Percentiles rank a stretch among this genome's conserved stretches.
These are phyloP conservation scores for Kazachstania sp. DNA, from an alignment of 1,139 yeast genomes.

Conservation along the genomic window DNA sequence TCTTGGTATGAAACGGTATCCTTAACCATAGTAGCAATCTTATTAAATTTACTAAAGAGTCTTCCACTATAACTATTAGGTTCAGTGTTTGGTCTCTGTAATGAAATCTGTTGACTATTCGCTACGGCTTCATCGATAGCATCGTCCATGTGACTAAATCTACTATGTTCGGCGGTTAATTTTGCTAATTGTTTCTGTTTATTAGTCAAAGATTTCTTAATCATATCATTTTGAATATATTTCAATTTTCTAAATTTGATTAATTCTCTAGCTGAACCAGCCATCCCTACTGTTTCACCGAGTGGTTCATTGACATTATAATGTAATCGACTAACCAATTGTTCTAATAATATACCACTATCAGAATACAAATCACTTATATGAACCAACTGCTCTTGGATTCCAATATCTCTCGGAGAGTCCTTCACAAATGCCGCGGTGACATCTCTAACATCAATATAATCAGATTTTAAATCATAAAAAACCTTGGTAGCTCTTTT, in stretches of 20 bases:
- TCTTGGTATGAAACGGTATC: constrained; percentile 31
- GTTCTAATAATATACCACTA: constrained; percentile 56
- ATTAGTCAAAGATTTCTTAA: constrained; percentile 27
- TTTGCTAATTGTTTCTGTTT: constrained; percentile 26
- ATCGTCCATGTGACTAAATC: constrained; percentile 27
- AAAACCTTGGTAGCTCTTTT: constrained; percentile 55
- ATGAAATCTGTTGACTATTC: constrained; percentile 23
- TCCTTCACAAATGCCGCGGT: constrained; percentile 47
- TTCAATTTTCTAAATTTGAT: constrained; percentile 65
- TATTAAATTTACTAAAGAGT: constrained; percentile 20
- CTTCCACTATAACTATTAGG: constrained; percentile 22
- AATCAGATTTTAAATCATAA: constrained; percentile 46
- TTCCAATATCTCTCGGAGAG: constrained; percentile 38
- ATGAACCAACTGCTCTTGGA: constrained; percentile 48
- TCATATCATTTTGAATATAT: constrained; percentile 52
- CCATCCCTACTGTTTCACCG: constrained; percentile 72
- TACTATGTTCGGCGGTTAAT: constrained; percentile 30
- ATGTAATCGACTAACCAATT: constrained; percentile 59
- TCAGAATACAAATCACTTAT: constrained; percentile 78
- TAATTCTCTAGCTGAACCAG: constrained; percentile 57
- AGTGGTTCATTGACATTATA: constrained; percentile 76
- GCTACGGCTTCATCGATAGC: constrained; percentile 29
- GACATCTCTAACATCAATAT: constrained; percentile 36
- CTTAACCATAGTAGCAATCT: constrained; percentile 31
- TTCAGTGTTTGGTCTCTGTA: constrained; percentile 20